phyloP scores from a whole-genome alignment of 2,329 filamentous ascomycete species.

The Aspergillus amoenus region DNA sequence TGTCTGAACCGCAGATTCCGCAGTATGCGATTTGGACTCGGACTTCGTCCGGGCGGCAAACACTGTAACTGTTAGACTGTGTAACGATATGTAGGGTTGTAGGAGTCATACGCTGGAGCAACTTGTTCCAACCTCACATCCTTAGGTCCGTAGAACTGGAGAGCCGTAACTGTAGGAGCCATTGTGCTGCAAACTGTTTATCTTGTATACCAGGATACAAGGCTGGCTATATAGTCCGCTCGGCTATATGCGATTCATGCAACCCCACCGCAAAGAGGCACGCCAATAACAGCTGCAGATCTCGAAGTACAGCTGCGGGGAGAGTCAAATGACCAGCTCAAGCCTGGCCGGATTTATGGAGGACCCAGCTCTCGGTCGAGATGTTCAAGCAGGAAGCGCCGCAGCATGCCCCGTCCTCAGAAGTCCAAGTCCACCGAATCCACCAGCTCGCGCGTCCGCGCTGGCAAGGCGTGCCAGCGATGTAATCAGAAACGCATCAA shows the following conservation, averaged over 20 bases:
- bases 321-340: no score
- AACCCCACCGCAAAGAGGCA: no score
- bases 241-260: no score
- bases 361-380: no score
- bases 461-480: neutral
- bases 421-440: no score
- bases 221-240: no score
- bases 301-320: no score
- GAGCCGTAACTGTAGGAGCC: neutral
- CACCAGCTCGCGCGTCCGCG: neutral
- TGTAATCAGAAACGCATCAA: neutral
- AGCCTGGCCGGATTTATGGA: no score
- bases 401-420: no score
- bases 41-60: slow-evolving; percentile 1
- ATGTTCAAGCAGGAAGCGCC: no score
- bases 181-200: neutral
- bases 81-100: neutral
- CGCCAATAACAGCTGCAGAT: no score
- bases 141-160: neutral
- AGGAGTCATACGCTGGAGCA: neutral
- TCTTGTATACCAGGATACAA: neutral
- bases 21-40: slow-evolving; percentile 6
- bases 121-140: neutral
- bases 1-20: slow-evolving; percentile 7
- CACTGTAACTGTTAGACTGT: neutral